phyloP scores from a whole-genome alignment of 2,329 filamentous ascomycete species.

The Aschersonia sp. region DNA sequence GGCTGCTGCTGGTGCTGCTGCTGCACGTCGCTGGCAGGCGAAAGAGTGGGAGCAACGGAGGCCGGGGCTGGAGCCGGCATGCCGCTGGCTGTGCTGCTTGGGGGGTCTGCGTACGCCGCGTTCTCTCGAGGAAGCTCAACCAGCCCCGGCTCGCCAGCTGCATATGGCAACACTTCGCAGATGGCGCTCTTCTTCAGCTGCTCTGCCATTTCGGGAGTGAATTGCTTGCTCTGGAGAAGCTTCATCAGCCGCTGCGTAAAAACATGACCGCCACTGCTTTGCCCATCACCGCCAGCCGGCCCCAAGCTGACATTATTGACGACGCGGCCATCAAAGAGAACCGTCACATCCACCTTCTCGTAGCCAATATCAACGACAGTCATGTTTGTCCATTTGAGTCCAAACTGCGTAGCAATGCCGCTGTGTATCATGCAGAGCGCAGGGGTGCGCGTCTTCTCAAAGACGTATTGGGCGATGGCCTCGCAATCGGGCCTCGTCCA shows the following conservation, averaged over 20 bases:
- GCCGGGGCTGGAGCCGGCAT: too few species aligned
- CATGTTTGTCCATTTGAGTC: constrained; percentile 58
- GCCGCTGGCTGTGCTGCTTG: neutral
- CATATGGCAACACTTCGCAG: constrained; percentile 52
- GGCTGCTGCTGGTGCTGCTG: too few species aligned
- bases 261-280: constrained; percentile 68
- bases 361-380: constrained; percentile 86
- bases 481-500: constrained; percentile 87
- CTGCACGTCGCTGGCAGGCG: too few species aligned
- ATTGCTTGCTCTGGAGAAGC: constrained; percentile 45
- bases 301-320: constrained; percentile 51
- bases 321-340: constrained; percentile 69
- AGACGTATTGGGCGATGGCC: constrained; percentile 81
- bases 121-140: constrained; percentile 33
- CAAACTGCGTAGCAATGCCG: constrained; percentile 76
- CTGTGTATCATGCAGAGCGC: constrained; percentile 85
- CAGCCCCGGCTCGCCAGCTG: constrained; percentile 24
- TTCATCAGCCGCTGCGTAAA: constrained; percentile 64
- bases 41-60: too few species aligned
- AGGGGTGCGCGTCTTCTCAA: constrained; percentile 93
- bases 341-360: constrained; percentile 85
- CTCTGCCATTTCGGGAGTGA: constrained; percentile 54
- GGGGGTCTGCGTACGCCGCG: constrained; percentile 4
- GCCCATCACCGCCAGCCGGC: constrained; percentile 31
- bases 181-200: constrained; percentile 53